These are phyloP conservation scores for Xylariomycetidae sp. DNA, from an alignment of 2,329 filamentous ascomycete genomes.

Conservation along the genomic window DNA sequence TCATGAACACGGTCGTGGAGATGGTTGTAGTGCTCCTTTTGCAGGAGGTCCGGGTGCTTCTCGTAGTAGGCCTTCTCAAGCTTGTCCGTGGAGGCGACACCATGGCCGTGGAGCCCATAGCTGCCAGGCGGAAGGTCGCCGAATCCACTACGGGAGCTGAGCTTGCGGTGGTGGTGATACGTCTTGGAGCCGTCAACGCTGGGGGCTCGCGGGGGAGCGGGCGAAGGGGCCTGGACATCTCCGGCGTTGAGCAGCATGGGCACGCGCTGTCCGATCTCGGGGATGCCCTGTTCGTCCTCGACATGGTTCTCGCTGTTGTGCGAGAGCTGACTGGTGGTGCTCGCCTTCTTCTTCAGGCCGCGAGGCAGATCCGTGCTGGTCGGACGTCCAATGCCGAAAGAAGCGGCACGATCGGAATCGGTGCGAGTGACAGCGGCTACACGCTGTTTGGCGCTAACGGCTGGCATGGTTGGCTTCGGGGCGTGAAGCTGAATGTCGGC, in stretches of 20 bases:
- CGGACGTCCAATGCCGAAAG: conserved; percentile 73
- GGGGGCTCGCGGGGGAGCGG: conserved; percentile 53
- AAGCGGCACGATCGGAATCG: conserved; percentile 79
- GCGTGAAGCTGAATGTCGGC: conserved; percentile 82
- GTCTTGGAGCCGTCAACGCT: conserved; percentile 28
- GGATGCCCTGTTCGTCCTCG: conserved; percentile 81
- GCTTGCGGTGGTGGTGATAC: conserved; percentile 59
- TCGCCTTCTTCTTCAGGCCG: conserved; percentile 58
- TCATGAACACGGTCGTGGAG: conserved; percentile 55
- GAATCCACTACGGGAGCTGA: conserved; percentile 61
- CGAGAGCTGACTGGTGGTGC: conserved; percentile 44
- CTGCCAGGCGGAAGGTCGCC: conserved; percentile 72
- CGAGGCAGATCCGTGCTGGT: conserved; percentile 47
- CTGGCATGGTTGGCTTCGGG: conserved; percentile 79
- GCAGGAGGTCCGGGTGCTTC: conserved; percentile 77
- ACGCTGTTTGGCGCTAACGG: conserved; percentile 73
- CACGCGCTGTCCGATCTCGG: conserved; percentile 85
- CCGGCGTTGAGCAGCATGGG: conserved; percentile 91
- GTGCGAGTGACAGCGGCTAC: conserved; percentile 83
- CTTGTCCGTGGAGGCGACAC: conserved; percentile 66
- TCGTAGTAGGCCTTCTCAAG: conserved; percentile 90
- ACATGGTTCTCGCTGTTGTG: conserved; percentile 42
- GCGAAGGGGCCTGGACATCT: conserved; percentile 92
- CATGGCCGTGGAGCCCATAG: conserved; percentile 89
- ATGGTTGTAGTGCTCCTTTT: conserved; percentile 62